Conservation (phyloP, 2,329 filamentous ascomycete species). For the Parastagonospora avenae region DNA sequence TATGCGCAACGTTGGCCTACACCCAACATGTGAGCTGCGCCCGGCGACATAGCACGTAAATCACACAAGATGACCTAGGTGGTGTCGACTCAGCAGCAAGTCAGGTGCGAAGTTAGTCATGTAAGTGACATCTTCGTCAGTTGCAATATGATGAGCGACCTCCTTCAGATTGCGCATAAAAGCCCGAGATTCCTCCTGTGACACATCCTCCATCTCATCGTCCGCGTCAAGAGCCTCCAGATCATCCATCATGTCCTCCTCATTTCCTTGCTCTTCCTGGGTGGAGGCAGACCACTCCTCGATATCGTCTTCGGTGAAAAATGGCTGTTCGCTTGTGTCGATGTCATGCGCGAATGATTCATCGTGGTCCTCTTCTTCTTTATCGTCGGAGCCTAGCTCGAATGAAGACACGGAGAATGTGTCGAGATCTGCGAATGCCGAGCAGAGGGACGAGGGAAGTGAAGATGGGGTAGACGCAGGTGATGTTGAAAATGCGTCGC, state of each 20-base stretch:
- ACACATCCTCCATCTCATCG: slow-evolving; percentile 20
- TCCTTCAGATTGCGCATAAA: slow-evolving; percentile 21
- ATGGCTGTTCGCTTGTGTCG: slow-evolving; percentile 4
- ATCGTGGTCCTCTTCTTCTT: not conserved
- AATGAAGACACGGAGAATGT: slow-evolving; percentile 16
- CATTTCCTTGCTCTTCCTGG: not conserved
- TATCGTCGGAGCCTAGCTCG: slow-evolving; percentile 4
- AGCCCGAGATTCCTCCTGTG: slow-evolving; percentile 11
- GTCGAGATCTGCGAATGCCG: slow-evolving; percentile 15
- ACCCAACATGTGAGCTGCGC: not conserved
- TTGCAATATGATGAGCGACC: slow-evolving; percentile 5
- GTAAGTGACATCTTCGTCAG: slow-evolving; percentile 17
- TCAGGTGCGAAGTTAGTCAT: slow-evolving; percentile 28
- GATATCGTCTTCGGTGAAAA: slow-evolving; percentile 15
- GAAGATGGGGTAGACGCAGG: slow-evolving; percentile 3
- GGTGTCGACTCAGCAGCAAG: slow-evolving; percentile 12
- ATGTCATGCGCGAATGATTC: not conserved
- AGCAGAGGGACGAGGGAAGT: slow-evolving; percentile 11
- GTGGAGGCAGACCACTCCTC: slow-evolving; percentile 13
- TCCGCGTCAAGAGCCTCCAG: slow-evolving; percentile 6
- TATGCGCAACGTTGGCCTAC: not conserved
- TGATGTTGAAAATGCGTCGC: not conserved
- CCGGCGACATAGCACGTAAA: not conserved
- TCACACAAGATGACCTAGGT: slow-evolving; percentile 11
- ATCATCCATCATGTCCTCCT: slow-evolving; percentile 1